Percentiles rank a stretch among this genome's conserved stretches.
Conservation (phyloP, 345 rosid species). For the Euclidium syriacum region DNA sequence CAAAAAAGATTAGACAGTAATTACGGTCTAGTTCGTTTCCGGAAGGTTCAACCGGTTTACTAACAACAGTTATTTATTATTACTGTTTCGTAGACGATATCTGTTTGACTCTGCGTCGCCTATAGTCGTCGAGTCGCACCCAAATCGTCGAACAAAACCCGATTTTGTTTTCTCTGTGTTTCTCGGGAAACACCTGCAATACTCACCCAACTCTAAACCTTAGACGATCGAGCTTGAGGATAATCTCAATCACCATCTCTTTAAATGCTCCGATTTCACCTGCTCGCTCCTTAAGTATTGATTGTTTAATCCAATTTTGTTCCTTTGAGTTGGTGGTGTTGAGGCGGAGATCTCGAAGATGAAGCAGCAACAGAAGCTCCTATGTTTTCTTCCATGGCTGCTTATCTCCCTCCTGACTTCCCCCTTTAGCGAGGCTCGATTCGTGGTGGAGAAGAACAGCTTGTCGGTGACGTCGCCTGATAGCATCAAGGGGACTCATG, state of each 20-base stretch:
- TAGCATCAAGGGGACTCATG: conserved; percentile 74
- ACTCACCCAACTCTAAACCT: background rate
- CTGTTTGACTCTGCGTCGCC: background rate
- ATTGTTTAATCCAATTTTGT: background rate
- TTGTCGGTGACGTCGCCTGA: conserved; percentile 86
- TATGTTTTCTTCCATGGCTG: conserved; percentile 38
- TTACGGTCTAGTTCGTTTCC: too few relatives aligned
- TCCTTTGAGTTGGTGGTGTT: background rate
- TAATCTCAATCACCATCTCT: background rate
- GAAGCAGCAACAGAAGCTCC: conserved; percentile 18
- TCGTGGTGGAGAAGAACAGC: conserved; percentile 97
- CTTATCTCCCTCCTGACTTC: conserved; percentile 6
- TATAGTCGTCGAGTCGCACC: background rate
- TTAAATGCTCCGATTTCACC: background rate
- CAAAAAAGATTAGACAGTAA: too few relatives aligned
- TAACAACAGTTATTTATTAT: too few relatives aligned
- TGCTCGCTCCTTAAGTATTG: background rate
- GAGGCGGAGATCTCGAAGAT: conserved; percentile 31
- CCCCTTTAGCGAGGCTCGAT: conserved; percentile 37
- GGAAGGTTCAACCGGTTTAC: too few relatives aligned
- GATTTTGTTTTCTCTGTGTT: background rate
- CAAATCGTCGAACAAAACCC: background rate
- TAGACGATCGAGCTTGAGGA: background rate
- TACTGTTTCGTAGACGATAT: background rate
- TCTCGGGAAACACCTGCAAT: background rate